A percentile compares a stretch with the other conserved stretches of the same genome.
These are phyloP conservation scores for Exophiala mesophila DNA, from an alignment of 2,329 filamentous ascomycete genomes.

Conservation along the genomic window DNA sequence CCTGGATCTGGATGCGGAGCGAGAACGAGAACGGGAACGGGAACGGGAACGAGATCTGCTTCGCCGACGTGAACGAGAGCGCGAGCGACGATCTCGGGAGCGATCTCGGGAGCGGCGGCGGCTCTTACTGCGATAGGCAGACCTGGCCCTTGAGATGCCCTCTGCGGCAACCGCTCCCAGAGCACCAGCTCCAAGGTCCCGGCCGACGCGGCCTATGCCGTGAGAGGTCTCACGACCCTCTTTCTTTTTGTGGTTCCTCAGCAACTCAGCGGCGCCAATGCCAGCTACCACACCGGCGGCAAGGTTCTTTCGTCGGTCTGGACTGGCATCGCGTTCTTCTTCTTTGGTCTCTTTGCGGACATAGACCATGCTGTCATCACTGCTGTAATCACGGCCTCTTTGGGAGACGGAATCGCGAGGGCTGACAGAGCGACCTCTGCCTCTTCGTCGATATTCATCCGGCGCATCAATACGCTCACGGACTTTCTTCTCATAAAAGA, in stretches of 20 bases:
- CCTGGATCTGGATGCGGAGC: conserved; percentile 46
- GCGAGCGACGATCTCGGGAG: conserved; percentile 31
- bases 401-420: conserved; percentile 52
- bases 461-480: conserved; percentile 25
- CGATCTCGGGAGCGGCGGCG: conserved; percentile 37
- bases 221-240: conserved; percentile 52
- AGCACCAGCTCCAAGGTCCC: conserved; percentile 56
- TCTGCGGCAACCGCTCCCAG: conserved; percentile 59
- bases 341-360: conserved; percentile 46
- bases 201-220: conserved; percentile 44
- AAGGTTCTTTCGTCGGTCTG: conserved; percentile 51
- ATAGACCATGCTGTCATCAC: conserved; percentile 60
- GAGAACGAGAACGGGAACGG: conserved; percentile 34
- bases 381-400: conserved; percentile 47
- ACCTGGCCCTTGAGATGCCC: conserved; percentile 48
- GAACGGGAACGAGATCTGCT: conserved; percentile 27
- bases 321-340: conserved; percentile 32
- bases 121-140: conserved; percentile 46
- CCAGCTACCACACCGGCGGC: conserved; percentile 60
- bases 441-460: conserved; percentile 58
- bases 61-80: conserved; percentile 29
- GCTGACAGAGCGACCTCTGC: conserved; percentile 49
- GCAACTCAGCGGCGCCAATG: conserved; percentile 55
- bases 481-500: conserved; percentile 29
- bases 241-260: conserved; percentile 54